A percentile compares a stretch with the other conserved stretches of the same genome.
These are phyloP conservation scores for Gynochthodes officinalis DNA, from an alignment of 257 asterid species.

Conservation along the genomic window DNA sequence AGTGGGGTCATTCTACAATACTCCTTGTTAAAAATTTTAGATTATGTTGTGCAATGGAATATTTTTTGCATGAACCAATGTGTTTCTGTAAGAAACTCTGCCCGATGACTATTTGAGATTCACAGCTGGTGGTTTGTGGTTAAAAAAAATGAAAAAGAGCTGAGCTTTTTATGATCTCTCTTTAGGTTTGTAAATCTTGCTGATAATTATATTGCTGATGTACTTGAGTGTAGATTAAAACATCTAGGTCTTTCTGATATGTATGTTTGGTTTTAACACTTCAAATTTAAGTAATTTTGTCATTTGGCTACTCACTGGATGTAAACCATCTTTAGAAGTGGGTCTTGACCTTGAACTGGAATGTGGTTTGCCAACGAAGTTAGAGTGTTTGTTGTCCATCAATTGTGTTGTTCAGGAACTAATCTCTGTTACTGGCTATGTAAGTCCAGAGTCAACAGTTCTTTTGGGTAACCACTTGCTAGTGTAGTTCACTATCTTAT, in stretches of 20 bases:
- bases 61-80: not conserved
- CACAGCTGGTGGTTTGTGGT: not conserved
- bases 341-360: not conserved
- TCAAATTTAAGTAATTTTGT: not conserved
- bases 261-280: not conserved
- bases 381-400: not conserved
- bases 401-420: not conserved
- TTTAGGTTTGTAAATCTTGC: not conserved
- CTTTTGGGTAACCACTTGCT: not conserved
- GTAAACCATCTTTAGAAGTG: not conserved
- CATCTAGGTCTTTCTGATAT: not conserved
- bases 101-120: not conserved
- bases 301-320: not conserved
- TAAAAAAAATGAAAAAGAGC: not conserved
- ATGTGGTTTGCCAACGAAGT: not conserved
- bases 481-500: not conserved
- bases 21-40: not conserved
- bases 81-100: not conserved
- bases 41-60: not conserved
- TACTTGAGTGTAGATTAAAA: not conserved
- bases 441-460: not conserved
- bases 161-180: not conserved
- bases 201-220: not conserved
- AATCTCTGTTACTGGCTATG: not conserved
- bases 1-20: not conserved